Percentiles rank a stretch among this genome's conserved stretches.
These are phyloP conservation scores for Penicillium vulpinum DNA, from an alignment of 2,329 filamentous ascomycete genomes.

Conservation along the genomic window DNA sequence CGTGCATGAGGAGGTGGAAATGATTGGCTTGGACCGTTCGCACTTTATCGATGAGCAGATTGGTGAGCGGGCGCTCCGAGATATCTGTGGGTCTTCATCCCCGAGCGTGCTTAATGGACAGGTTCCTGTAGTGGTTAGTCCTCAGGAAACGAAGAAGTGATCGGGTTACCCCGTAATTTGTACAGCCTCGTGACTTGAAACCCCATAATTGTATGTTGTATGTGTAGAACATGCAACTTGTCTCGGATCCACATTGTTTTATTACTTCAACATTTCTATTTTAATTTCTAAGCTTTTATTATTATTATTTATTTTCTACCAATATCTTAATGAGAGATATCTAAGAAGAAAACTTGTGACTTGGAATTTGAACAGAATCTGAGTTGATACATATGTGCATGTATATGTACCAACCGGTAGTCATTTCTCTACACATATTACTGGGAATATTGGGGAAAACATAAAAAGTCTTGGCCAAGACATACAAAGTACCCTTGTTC, in stretches of 20 bases:
- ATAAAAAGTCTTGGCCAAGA: background rate
- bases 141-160: background rate
- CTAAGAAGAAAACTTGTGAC: background rate
- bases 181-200: background rate
- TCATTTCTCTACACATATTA: too few species aligned
- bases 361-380: background rate
- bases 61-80: slow-evolving; percentile 50
- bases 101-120: slow-evolving; percentile 14
- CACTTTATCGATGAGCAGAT: slow-evolving; percentile 61
- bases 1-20: slow-evolving; percentile 57
- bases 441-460: too few species aligned
- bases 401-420: too few species aligned
- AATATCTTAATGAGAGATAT: background rate
- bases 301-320: background rate
- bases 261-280: background rate
- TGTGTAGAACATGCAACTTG: background rate
- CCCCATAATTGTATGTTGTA: background rate
- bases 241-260: background rate
- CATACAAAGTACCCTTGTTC: background rate
- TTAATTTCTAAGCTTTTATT: background rate
- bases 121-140: background rate
- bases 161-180: too few species aligned
- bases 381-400: too few species aligned
- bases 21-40: slow-evolving; percentile 55
- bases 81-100: slow-evolving; percentile 13